These are phyloP conservation scores for Penicillium sp. DNA, from an alignment of 2,329 filamentous ascomycete genomes.

Conservation along the genomic window DNA sequence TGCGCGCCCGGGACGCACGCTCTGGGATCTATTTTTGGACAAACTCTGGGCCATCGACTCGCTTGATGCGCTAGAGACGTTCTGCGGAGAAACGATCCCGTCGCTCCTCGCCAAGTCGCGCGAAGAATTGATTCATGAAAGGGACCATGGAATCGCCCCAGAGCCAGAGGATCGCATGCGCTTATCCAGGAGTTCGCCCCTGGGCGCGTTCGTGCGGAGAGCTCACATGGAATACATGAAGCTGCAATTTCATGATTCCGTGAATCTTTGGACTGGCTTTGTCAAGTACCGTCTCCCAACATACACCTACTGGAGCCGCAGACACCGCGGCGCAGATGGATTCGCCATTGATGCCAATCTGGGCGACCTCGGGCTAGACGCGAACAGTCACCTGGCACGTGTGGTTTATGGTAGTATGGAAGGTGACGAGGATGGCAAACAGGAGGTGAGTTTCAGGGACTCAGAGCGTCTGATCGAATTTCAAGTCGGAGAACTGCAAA, in stretches of 20 bases:
- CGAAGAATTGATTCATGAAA: slow-evolving; percentile 60
- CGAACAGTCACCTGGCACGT: slow-evolving; percentile 49
- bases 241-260: slow-evolving; percentile 76
- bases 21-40: slow-evolving; percentile 85
- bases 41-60: slow-evolving; percentile 84
- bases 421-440: slow-evolving; percentile 42
- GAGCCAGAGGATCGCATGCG: slow-evolving; percentile 55
- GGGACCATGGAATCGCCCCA: slow-evolving; percentile 55
- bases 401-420: slow-evolving; percentile 55
- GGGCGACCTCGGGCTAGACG: slow-evolving; percentile 59
- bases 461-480: slow-evolving; percentile 81
- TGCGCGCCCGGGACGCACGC: slow-evolving; percentile 69
- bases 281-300: slow-evolving; percentile 79
- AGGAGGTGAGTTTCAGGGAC: slow-evolving; percentile 71
- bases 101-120: slow-evolving; percentile 63
- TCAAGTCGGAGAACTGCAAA: slow-evolving; percentile 85
- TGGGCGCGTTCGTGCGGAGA: slow-evolving; percentile 78
- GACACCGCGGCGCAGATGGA: slow-evolving; percentile 49
- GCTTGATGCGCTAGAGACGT: slow-evolving; percentile 75
- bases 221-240: slow-evolving; percentile 77
- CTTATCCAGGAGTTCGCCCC: slow-evolving; percentile 72
- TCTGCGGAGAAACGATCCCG: slow-evolving; percentile 63
- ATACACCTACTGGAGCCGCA: slow-evolving; percentile 60
- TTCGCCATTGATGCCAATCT: slow-evolving; percentile 65
- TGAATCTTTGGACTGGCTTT: slow-evolving; percentile 80